A percentile compares a stretch with the other conserved stretches of the same genome.
phyloP scores from a whole-genome alignment of 164 flowering plant genomes.

The Sextonia rubra region DNA sequence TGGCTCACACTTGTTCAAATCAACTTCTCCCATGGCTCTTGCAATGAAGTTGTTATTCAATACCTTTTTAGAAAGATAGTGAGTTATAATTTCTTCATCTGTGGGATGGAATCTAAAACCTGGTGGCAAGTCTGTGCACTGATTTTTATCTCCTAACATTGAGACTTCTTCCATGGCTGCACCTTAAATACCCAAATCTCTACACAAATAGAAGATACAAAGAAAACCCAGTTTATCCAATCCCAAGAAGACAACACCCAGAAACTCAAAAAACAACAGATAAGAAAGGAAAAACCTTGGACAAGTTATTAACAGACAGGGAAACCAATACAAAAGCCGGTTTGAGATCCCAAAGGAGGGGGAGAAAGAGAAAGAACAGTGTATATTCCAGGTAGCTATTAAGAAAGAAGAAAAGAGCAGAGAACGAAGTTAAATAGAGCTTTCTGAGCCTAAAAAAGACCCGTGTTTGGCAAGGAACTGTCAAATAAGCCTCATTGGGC shows the following conservation, averaged over 20 bases:
- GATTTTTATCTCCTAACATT: constrained; percentile 13
- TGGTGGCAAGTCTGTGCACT: constrained; percentile 22
- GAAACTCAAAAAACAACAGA: background rate
- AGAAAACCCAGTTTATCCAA: background rate
- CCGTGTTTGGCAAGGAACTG: background rate
- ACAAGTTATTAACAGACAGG: background rate
- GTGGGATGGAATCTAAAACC: constrained; percentile 35
- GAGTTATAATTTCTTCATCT: constrained; percentile 26
- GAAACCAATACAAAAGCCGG: background rate
- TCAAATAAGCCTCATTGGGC: background rate
- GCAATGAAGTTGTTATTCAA: constrained; percentile 12
- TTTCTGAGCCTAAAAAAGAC: background rate
- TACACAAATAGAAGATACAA: background rate
- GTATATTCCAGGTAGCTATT: background rate
- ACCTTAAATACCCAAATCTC: background rate
- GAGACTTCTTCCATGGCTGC: constrained; percentile 30
- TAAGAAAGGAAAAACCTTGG: background rate
- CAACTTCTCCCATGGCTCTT: constrained; percentile 24
- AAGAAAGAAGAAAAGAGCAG: background rate
- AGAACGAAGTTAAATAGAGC: background rate
- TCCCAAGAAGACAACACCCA: background rate
- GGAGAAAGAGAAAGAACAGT: background rate
- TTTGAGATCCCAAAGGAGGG: background rate
- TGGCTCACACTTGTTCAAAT: constrained; percentile 28
- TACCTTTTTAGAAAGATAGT: constrained; percentile 20